Conservation (phyloP, 2,329 filamentous ascomycete genomes). For the Aspergillus pseudonomiae region DNA sequence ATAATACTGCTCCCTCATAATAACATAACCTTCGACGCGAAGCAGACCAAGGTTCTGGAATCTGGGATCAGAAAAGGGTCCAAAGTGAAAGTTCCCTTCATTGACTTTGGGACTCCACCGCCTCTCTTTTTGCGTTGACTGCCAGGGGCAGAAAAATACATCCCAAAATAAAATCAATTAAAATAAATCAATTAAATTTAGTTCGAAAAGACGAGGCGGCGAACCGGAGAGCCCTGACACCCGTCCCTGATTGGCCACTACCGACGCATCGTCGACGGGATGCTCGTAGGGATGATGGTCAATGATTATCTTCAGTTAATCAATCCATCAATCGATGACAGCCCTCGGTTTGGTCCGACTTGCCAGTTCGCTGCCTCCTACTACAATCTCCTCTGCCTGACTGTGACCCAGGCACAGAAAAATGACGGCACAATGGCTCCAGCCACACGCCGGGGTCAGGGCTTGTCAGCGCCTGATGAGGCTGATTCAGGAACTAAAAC, state of each 20-base stretch:
- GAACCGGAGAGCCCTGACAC: conserved; percentile 18
- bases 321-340: not conserved
- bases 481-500: not conserved
- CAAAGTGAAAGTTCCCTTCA: not conserved
- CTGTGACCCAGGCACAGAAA: not conserved
- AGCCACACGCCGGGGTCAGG: conserved; percentile 8
- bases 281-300: conserved; percentile 10
- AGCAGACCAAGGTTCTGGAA: conserved; percentile 1
- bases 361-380: not conserved
- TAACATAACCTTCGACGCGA: not conserved
- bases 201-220: conserved; percentile 23
- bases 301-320: conserved; percentile 9
- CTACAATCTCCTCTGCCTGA: not conserved
- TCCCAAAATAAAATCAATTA: conserved; percentile 7
- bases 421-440: not conserved
- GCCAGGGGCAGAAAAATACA: conserved; percentile 18
- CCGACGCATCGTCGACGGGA: not conserved
- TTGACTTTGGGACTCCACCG: conserved; percentile 11
- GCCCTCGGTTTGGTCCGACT: not conserved
- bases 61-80: conserved; percentile 14
- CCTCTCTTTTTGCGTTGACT: conserved; percentile 1
- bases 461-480: conserved; percentile 11
- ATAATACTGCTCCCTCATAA: not conserved
- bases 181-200: conserved; percentile 4
- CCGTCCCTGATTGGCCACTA: not conserved